These are phyloP conservation scores for Lentinula raphanica DNA, from an alignment of 768 basidiomycete species.

Conservation along the genomic window DNA sequence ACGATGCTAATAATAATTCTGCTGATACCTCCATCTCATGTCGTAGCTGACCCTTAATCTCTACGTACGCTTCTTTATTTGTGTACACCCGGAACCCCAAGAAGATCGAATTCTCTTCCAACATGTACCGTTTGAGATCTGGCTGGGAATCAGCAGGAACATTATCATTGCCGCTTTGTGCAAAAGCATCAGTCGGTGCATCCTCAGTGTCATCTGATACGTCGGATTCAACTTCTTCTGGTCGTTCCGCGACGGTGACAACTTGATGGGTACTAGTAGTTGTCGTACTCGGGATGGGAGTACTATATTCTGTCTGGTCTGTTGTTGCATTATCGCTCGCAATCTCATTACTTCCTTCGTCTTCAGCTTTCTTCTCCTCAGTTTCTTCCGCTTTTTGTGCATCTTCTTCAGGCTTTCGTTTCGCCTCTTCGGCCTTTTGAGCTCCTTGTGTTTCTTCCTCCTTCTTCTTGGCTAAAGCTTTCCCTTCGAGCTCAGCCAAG, in stretches of 20 bases:
- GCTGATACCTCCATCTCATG: slow-evolving; percentile 6
- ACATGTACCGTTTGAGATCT: not conserved
- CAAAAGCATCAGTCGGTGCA: too few species aligned
- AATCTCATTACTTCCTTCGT: not conserved
- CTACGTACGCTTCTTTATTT: slow-evolving; percentile 3
- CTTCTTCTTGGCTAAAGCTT: slow-evolving; percentile 10
- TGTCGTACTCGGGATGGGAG: not conserved
- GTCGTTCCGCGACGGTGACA: not conserved
- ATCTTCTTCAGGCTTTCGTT: slow-evolving; percentile 4
- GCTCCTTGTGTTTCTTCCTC: slow-evolving; percentile 4
- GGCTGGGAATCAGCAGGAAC: not conserved
- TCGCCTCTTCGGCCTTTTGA: slow-evolving; percentile 3
- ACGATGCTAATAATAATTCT: not conserved
- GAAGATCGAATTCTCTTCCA: slow-evolving; percentile 7
- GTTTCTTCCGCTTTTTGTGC: not conserved
- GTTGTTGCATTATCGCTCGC: not conserved
- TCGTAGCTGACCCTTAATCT: not conserved
- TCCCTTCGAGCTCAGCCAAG: slow-evolving; percentile 14
- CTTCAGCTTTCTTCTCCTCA: slow-evolving; percentile 1
- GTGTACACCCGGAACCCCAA: slow-evolving; percentile 4
- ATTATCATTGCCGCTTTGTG: too few species aligned
- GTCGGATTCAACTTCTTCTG: not conserved
- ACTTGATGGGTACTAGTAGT: not conserved
- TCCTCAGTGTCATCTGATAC: not conserved
- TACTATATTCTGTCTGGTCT: not conserved